phyloP scores from a whole-genome alignment of 2,329 filamentous ascomycete species.

The Emmonsia crescens region DNA sequence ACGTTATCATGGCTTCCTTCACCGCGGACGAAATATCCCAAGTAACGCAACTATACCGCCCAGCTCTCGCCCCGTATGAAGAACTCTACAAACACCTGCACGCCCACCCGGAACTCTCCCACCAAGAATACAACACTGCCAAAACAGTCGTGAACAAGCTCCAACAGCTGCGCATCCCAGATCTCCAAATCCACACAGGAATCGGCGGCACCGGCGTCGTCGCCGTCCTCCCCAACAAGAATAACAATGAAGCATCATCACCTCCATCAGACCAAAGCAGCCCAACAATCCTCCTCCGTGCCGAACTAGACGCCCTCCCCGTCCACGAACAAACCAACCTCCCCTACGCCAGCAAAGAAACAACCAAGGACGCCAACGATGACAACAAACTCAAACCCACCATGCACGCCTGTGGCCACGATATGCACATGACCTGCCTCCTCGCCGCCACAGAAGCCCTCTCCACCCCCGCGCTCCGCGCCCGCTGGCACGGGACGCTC shows the following conservation, averaged over 20 bases:
- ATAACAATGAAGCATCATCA: conserved; percentile 9
- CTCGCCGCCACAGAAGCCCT: conserved; percentile 46
- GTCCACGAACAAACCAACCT: conserved; percentile 39
- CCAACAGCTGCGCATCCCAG: conserved; percentile 12
- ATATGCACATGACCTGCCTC: conserved; percentile 49
- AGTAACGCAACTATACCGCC: not conserved
- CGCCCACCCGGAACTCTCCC: conserved; percentile 48
- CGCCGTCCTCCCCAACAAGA: conserved; percentile 32
- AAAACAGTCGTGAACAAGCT: conserved; percentile 31
- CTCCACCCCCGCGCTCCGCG: conserved; percentile 21
- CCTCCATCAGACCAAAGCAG: conserved; percentile 19
- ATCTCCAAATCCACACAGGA: conserved; percentile 31
- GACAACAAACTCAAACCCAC: conserved; percentile 43
- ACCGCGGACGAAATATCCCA: conserved; percentile 4
- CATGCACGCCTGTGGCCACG: conserved; percentile 54
- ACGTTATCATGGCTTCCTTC: conserved; percentile 1
- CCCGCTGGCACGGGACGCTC: conserved; percentile 51
- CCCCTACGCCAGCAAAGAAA: conserved; percentile 37
- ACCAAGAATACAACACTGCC: conserved; percentile 45
- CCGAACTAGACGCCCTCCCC: conserved; percentile 42
- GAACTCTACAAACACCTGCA: conserved; percentile 50
- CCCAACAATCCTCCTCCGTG: conserved; percentile 37
- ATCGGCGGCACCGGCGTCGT: conserved; percentile 38
- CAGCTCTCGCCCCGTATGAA: conserved; percentile 39
- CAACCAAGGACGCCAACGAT: conserved; percentile 31